Conservation (phyloP, 371 early-diverging fungal species). For the Chytridium lagenaria region DNA sequence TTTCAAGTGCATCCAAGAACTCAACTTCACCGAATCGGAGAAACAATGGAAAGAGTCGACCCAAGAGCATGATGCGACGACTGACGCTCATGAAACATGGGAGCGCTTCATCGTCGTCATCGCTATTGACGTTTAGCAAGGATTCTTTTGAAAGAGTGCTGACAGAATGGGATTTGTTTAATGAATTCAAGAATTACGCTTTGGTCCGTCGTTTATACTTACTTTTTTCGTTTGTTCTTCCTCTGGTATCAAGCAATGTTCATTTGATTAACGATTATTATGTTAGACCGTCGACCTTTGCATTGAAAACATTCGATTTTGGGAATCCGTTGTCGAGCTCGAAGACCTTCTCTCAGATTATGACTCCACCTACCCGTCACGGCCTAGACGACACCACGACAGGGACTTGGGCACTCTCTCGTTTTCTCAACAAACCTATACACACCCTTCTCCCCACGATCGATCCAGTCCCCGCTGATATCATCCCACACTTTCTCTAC, state of each 20-base stretch:
- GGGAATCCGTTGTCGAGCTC: slow-evolving; percentile 11
- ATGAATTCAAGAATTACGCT: slow-evolving; percentile 3
- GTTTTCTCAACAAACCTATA: slow-evolving; percentile 1
- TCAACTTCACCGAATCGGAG: too few species aligned
- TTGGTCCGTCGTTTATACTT: neutral
- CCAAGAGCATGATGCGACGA: neutral
- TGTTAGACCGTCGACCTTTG: slow-evolving; percentile 7
- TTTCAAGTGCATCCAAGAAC: too few species aligned
- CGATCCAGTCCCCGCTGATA: neutral
- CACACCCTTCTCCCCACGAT: neutral
- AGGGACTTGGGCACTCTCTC: neutral
- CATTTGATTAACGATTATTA: too few species aligned
- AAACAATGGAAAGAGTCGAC: too few species aligned
- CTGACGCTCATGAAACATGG: slow-evolving; percentile 2
- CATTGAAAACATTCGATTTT: slow-evolving; percentile 2
- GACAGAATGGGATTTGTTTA: neutral
- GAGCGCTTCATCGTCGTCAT: neutral
- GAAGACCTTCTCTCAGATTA: neutral
- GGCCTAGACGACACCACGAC: neutral
- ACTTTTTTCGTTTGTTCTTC: too few species aligned
- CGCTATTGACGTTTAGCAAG: neutral
- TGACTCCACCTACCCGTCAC: neutral
- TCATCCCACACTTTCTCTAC: slow-evolving; percentile 10
- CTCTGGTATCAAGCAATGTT: neutral
- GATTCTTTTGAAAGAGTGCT: neutral